Conservation (phyloP, 179 eudicot species). For the Silene coronaria region DNA sequence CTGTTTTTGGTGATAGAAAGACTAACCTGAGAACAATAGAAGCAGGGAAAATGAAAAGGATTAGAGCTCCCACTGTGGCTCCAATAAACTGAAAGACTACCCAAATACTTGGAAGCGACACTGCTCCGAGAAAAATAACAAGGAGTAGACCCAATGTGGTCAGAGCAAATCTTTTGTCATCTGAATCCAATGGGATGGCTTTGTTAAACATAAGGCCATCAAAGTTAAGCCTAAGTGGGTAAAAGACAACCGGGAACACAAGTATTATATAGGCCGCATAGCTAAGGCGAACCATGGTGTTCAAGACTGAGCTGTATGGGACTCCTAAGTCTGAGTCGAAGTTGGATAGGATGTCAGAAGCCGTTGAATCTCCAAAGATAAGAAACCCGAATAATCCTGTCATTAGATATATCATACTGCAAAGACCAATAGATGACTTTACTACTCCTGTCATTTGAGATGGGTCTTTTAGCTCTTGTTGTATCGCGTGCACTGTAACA, state of each 20-base stretch:
- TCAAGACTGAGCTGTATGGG: constrained; percentile 50
- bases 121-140: constrained; percentile 52
- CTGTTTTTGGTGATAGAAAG: background rate
- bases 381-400: constrained; percentile 60
- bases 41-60: constrained; percentile 81
- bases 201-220: constrained; percentile 52
- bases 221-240: constrained; percentile 48
- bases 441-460: constrained; percentile 48
- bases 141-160: constrained; percentile 44
- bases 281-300: constrained; percentile 57
- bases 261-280: constrained; percentile 63
- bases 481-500: constrained; percentile 51
- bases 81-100: constrained; percentile 65
- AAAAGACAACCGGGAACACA: constrained; percentile 59
- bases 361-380: constrained; percentile 51
- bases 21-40: constrained; percentile 69
- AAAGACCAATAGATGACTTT: constrained; percentile 41
- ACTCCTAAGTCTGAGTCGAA: constrained; percentile 52
- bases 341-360: constrained; percentile 58
- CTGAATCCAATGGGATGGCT: constrained; percentile 44
- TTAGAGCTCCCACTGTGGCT: constrained; percentile 68
- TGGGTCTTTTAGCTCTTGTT: constrained; percentile 58
- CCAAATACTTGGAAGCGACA: constrained; percentile 54
- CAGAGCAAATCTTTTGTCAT: constrained; percentile 39
- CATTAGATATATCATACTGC: constrained; percentile 44